Evolutionary conservation across 2,329 filamentous ascomycete species (phyloP).

Genomic region (Sporothrix luriei): DNA sequence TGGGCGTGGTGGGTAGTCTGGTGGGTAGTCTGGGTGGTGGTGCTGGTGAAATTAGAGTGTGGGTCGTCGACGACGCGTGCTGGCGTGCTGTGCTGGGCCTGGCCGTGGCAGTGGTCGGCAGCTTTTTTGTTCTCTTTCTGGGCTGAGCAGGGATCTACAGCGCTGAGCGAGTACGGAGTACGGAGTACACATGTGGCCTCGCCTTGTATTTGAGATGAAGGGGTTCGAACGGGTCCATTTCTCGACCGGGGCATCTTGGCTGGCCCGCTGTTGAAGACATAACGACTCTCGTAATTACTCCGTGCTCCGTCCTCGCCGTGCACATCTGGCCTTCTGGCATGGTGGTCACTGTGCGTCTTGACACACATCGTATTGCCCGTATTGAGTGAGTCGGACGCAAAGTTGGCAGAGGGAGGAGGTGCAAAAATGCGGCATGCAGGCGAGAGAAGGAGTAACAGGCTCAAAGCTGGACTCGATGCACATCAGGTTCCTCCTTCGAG

Average conservation of each 20-base stretch:
- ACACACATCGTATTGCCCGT: conserved; percentile 21
- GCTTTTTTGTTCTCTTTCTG: neutral
- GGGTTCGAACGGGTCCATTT: conserved; percentile 13
- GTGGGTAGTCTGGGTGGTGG: neutral
- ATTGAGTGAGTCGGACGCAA: neutral
- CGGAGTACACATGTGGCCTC: no score
- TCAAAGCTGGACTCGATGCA: neutral
- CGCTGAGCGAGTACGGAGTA: no score
- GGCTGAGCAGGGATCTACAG: conserved; percentile 20
- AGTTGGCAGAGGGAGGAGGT: neutral
- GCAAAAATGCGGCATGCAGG: neutral
- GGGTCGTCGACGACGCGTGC: neutral
- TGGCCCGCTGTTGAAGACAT: neutral
- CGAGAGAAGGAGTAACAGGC: neutral
- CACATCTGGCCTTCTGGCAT: neutral
- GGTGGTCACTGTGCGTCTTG: conserved; percentile 1
- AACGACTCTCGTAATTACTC: no score
- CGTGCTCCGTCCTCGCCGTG: no score
- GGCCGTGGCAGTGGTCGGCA: conserved; percentile 5
- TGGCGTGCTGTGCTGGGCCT: neutral
- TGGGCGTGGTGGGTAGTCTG: neutral
- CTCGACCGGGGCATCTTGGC: conserved; percentile 3
- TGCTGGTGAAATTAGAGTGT: conserved; percentile 28
- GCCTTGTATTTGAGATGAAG: conserved; percentile 11
- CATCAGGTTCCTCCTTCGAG: neutral